phyloP scores from a whole-genome alignment of 202 grass and related monocot species.

The Setaria viridis region DNA sequence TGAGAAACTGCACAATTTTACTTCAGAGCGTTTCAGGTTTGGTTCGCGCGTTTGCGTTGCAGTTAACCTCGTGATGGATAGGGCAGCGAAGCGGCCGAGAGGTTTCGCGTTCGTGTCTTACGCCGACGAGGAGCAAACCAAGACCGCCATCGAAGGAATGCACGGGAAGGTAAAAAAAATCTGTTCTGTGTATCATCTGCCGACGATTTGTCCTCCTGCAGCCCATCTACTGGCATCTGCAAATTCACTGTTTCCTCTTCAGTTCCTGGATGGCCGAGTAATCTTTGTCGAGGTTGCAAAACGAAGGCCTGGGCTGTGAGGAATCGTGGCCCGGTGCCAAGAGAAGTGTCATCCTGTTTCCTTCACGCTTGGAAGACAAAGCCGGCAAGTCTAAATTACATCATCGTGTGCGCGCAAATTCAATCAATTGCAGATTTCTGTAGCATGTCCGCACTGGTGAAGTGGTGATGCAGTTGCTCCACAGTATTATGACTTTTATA shows the following conservation, averaged over 20 bases:
- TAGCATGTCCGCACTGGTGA: background rate
- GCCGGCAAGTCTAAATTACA: background rate
- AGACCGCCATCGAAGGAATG: conserved; percentile 69
- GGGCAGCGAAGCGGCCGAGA: conserved; percentile 63
- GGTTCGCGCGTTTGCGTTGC: conserved; percentile 2
- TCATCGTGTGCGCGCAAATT: background rate
- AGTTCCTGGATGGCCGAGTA: conserved; percentile 83
- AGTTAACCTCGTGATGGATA: conserved; percentile 83
- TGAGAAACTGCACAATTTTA: background rate
- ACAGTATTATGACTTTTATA: background rate
- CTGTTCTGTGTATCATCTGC: background rate
- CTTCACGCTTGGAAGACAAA: background rate
- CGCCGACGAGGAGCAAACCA: conserved; percentile 61
- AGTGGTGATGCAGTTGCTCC: background rate
- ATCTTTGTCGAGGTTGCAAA: conserved; percentile 79
- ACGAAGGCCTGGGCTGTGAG: conserved; percentile 48
- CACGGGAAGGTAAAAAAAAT: conserved; percentile 70
- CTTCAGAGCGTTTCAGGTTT: background rate
- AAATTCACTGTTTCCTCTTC: conserved; percentile 23
- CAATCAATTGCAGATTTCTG: background rate
- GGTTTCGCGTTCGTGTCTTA: conserved; percentile 79
- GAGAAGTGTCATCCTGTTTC: background rate
- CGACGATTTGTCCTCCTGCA: background rate
- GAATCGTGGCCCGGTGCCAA: conserved; percentile 22
- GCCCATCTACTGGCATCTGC: conserved; percentile 21